Conservation (phyloP, 1,139 yeast genomes). For the Suhomyces choctaworum region DNA sequence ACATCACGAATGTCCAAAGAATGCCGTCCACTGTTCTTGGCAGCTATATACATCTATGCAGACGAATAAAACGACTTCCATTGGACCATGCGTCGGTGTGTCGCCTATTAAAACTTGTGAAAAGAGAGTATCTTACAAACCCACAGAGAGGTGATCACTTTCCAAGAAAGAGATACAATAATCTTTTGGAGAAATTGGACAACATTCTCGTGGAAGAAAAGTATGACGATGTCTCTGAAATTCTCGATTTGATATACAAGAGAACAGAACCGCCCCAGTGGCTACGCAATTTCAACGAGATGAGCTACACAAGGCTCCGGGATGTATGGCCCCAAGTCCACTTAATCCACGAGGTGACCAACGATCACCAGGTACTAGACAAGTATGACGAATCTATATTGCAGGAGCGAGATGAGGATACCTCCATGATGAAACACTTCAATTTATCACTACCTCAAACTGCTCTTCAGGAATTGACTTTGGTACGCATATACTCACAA, state of each 20-base stretch:
- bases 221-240: conserved; percentile 22
- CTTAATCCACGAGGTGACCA: conserved; percentile 32
- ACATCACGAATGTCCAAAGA: no score
- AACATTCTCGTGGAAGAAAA: conserved; percentile 31
- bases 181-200: conserved; percentile 21
- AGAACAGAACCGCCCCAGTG: conserved; percentile 16
- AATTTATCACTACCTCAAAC: conserved; percentile 6
- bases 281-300: conserved; percentile 23
- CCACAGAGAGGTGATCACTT: not conserved
- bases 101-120: not conserved
- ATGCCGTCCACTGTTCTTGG: not conserved
- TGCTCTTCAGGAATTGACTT: not conserved
- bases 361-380: conserved; percentile 13
- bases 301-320: conserved; percentile 25
- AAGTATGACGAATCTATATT: conserved; percentile 15
- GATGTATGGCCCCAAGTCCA: conserved; percentile 40
- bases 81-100: conserved; percentile 17
- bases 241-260: conserved; percentile 35
- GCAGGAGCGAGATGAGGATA: conserved; percentile 14
- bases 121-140: conserved; percentile 1
- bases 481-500: conserved; percentile 5
- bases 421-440: conserved; percentile 17
- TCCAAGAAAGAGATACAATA: not conserved
- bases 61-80: conserved; percentile 30
- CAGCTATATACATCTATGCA: conserved; percentile 17